Evolutionary conservation across 164 flowering plant species (phyloP), one percentile per base, ranked within the genome.

Genomic region (Houttuynia cordata): DNA sequence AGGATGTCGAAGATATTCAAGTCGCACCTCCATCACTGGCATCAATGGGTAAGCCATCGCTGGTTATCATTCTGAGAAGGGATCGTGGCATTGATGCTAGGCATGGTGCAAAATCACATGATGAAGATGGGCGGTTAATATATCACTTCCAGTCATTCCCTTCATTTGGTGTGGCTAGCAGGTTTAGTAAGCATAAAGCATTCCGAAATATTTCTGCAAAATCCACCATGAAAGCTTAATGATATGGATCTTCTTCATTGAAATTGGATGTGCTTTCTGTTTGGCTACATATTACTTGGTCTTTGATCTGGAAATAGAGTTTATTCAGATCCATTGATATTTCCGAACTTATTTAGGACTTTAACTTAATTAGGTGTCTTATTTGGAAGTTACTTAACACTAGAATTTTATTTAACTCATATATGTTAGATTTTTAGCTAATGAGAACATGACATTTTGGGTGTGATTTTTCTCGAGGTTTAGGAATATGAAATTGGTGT

Each of bases 21-120:
- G 80, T 81, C 63, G 76, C 72, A 10, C 78, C 87, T 15, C 90
- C 94, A 3, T 78, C 94, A 42, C 66, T 83, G 37, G 64, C 85
- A 5, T 78, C 97, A 21, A 72, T 87, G 24, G 97, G 97, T 34
- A 83, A 86, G 74, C 96, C 94, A 51, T 66, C 79, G 9, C 63
- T 87, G 61, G 76, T 78, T 53, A 75, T 89, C 25, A 57, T 78
- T 61, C 78, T 89, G 59, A 74, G 72, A 20, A 79, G 79, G 59
- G 94, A 81, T 39, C 77, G 81, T 57, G 97, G 91, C 60, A 58
- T 80, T 13, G 94, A 89, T 73, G 85, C 87, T 20, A 75, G 74
- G 61, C 85, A 83, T 61, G 81, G 86, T 62, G 94, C 91, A 25
- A 89, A 85, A 73, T 66, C 80, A 67, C 87, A 80, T 70, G 97